Evolutionary conservation across 2,329 filamentous ascomycete genomes (phyloP).

Genomic region (Mycosphaerelloides madeirae): DNA sequence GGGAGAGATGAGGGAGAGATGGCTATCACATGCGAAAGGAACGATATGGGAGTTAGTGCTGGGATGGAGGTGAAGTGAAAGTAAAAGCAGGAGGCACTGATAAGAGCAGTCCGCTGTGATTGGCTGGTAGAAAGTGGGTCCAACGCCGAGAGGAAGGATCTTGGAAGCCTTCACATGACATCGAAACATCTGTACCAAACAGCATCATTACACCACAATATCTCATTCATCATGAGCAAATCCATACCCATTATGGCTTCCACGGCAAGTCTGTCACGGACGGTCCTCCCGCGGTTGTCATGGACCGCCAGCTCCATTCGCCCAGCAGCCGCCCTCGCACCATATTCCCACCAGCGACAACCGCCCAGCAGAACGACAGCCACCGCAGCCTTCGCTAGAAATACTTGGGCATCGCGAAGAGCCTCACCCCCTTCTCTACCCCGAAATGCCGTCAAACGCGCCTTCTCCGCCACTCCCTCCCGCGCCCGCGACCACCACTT

Average conservation of each 20-base stretch:
- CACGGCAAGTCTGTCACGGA: slow-evolving; percentile 29
- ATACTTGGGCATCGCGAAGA: slow-evolving; percentile 16
- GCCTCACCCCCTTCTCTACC: slow-evolving; percentile 5
- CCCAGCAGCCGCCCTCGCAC: slow-evolving; percentile 17
- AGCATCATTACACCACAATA: background rate
- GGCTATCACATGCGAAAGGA: no score
- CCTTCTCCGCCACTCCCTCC: slow-evolving; percentile 64
- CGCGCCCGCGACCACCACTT: slow-evolving; percentile 82
- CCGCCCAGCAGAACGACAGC: slow-evolving; percentile 14
- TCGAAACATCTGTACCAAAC: background rate
- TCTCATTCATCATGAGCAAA: background rate
- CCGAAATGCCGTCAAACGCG: slow-evolving; percentile 10
- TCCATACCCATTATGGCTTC: background rate
- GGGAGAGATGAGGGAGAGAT: no score
- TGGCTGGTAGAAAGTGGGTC: background rate
- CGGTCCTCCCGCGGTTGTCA: slow-evolving; percentile 36
- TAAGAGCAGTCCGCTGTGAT: background rate
- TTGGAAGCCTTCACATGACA: background rate
- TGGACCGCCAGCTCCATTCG: slow-evolving; percentile 30
- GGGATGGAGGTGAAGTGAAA: no score
- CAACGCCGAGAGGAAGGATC: background rate
- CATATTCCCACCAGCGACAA: slow-evolving; percentile 8
- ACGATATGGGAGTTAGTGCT: no score
- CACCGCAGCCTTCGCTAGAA: slow-evolving; percentile 18
- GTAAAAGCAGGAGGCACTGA: no score